Evolutionary conservation across 352 stramenopile genomes (phyloP).

Genomic region (Phytopythium sindhum): DNA sequence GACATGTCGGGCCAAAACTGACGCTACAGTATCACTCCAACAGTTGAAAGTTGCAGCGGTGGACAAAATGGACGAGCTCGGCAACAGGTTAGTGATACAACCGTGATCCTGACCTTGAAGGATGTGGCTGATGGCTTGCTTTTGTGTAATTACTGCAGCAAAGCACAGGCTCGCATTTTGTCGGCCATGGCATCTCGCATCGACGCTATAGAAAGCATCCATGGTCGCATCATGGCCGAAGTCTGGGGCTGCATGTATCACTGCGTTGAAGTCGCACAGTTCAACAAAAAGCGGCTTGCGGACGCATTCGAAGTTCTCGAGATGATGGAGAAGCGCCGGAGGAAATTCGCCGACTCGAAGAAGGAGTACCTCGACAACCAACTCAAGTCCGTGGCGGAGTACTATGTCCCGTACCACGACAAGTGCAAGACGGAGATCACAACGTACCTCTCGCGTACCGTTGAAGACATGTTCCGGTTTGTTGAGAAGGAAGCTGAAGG

Average conservation of each 20-base stretch:
- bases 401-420: conserved; percentile 44
- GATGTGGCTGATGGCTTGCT: neutral
- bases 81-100: conserved; percentile 37
- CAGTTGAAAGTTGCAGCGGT: conserved; percentile 50
- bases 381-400: conserved; percentile 37
- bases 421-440: conserved; percentile 63
- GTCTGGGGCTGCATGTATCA: conserved; percentile 81
- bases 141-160: conserved; percentile 25
- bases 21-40: neutral
- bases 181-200: conserved; percentile 67
- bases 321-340: conserved; percentile 64
- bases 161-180: conserved; percentile 63
- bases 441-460: conserved; percentile 44
- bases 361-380: conserved; percentile 71
- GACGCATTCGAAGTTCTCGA: conserved; percentile 76
- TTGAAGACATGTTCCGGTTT: conserved; percentile 62
- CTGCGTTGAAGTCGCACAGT: conserved; percentile 80
- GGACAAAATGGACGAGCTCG: conserved; percentile 72
- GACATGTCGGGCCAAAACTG: neutral
- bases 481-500: conserved; percentile 44
- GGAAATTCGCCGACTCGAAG: conserved; percentile 50
- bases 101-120: neutral
- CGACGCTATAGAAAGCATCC: conserved; percentile 51
- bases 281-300: conserved; percentile 55
- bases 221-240: conserved; percentile 64